Conservation (phyloP, 2,329 filamentous ascomycete genomes). For the Monilinia polystroma region DNA sequence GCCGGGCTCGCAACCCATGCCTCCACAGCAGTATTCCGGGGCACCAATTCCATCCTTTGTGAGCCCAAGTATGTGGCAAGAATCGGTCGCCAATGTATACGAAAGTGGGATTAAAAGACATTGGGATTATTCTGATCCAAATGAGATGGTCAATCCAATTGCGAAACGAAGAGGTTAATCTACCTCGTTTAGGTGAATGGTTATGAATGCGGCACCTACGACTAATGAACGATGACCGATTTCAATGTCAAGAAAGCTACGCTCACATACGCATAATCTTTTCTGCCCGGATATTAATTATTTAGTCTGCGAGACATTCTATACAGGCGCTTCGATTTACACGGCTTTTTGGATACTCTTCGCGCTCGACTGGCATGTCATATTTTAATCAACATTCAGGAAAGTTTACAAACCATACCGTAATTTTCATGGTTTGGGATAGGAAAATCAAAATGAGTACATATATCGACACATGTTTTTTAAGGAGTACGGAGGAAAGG, state of each 20-base stretch:
- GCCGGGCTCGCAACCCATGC: conserved; percentile 48
- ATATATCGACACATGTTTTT: not conserved
- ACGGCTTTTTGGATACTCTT: not conserved
- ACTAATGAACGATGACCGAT: conserved; percentile 2
- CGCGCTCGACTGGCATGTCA: not conserved
- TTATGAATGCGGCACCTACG: conserved; percentile 1
- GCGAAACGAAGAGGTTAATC: conserved; percentile 20
- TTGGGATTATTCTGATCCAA: conserved; percentile 50
- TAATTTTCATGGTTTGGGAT: not conserved
- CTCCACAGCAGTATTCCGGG: conserved; percentile 53
- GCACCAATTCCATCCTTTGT: conserved; percentile 59
- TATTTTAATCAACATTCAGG: not conserved
- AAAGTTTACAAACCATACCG: not conserved
- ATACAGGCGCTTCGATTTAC: not conserved
- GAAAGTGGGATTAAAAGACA: conserved; percentile 62
- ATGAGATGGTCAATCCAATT: conserved; percentile 25
- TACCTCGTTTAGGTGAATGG: not conserved
- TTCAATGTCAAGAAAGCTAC: not conserved
- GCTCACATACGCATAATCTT: not conserved
- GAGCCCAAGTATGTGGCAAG: conserved; percentile 72
- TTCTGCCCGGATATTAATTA: not conserved
- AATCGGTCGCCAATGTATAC: conserved; percentile 68
- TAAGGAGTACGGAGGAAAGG: not conserved
- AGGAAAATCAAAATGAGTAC: not conserved
- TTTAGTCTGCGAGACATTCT: not conserved